Conservation (phyloP, 2,329 filamentous ascomycete species). For the Alternaria ethzedia region DNA sequence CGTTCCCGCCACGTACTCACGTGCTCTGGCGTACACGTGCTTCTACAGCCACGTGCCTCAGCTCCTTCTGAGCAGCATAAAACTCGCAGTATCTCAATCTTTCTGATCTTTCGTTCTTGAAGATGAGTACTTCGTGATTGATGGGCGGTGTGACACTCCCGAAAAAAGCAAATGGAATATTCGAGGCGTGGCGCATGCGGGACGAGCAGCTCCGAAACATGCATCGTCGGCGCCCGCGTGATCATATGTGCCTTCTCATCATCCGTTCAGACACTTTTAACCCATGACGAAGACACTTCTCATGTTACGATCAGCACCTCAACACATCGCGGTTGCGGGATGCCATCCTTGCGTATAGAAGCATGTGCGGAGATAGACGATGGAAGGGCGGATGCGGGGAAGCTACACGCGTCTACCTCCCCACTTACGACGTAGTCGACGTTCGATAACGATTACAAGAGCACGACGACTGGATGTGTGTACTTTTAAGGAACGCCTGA, state of each 20-base stretch:
- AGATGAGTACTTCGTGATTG: too few relatives aligned
- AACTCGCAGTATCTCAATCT: background rate
- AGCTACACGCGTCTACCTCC: conserved; percentile 24
- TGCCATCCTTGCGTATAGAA: background rate
- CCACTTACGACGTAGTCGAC: background rate
- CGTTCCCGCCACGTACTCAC: background rate
- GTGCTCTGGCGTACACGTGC: too few relatives aligned
- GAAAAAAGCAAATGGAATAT: too few relatives aligned
- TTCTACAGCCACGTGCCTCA: too few relatives aligned
- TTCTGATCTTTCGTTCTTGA: background rate
- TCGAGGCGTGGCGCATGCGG: too few relatives aligned
- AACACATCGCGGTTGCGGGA: too few relatives aligned
- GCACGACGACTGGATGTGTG: background rate
- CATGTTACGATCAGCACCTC: background rate
- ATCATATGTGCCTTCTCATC: too few relatives aligned
- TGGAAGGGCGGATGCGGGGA: conserved; percentile 7
- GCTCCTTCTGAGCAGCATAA: background rate
- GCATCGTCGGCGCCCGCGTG: too few relatives aligned
- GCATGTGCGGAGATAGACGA: background rate
- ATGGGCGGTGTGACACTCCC: too few relatives aligned
- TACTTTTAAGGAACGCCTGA: background rate
- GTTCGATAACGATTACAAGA: background rate
- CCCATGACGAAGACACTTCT: background rate
- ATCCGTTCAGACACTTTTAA: too few relatives aligned
- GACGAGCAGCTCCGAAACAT: too few relatives aligned